Base-by-base conservation (phyloP, 768 basidiomycete species). In the Tylopilus cervinicoccineus region DNA sequence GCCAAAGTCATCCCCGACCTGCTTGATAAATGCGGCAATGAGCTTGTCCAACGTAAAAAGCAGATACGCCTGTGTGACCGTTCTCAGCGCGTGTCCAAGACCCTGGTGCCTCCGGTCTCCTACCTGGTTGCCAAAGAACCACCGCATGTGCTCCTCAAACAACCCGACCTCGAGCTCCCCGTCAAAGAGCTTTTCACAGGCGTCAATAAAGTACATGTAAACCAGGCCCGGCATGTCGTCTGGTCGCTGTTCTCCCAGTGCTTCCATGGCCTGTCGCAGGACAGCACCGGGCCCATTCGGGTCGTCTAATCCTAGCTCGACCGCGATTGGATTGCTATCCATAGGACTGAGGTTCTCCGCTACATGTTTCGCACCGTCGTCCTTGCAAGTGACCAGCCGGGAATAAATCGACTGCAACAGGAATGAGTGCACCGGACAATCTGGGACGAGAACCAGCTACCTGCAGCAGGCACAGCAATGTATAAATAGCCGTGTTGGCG, bases 41-140 rank as follows among this genome's bases (percentile, higher is more conserved):
- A 96, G 71, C 68, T 94, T 93, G 75, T 99, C 96, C 60, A 99
- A 65, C 2, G 96, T 97, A 68, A 95, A 98, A 55, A 95, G 70
- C 45, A 84, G 78, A 70, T 92, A 97, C 5, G 92, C 93, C 84
- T 94, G 73, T 55, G 74, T 69, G 65, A 66, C 66, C 32, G 27
- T 39, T 53, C 51, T 65, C 27, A 55, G 52, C 41, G 17, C 8
- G 2, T 13, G 16, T 26, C 47, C 24, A n/a, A 10, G 5, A 17
- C 36, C 11, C 36, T 27, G 17, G 10, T 24, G n/a, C 32, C 34
- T 31, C 14, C n/a, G 5, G 14, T 34, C 40, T 45, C 75, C 53
- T 67, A 87, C 87, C 78, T 84, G 86, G 52, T 83, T 91, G 27
- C 90, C 88, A 71, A 92, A 93, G 71, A 94, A 88, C 80, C 91